These are phyloP conservation scores for Hymenoscyphus repandus DNA, from an alignment of 2,329 filamentous ascomycete genomes.

Conservation along the genomic window DNA sequence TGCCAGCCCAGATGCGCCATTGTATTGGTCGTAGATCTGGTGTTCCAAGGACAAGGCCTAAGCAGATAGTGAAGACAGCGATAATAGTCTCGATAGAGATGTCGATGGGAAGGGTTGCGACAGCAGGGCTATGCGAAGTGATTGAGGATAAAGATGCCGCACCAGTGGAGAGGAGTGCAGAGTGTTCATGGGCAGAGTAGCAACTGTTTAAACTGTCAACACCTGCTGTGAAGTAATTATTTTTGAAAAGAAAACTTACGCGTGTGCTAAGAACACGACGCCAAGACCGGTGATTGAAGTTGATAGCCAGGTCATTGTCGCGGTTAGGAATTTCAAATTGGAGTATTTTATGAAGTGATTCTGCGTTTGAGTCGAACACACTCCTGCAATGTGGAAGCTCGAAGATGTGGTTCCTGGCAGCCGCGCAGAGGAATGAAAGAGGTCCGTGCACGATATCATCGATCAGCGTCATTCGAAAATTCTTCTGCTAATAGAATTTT, in stretches of 20 bases:
- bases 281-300: slow-evolving; percentile 68
- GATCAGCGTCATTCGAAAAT: too few relatives aligned
- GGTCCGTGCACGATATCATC: too few relatives aligned
- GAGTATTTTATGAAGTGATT: background rate
- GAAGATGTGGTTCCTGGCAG: too few relatives aligned
- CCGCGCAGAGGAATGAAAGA: too few relatives aligned
- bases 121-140: slow-evolving; percentile 36
- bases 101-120: slow-evolving; percentile 65
- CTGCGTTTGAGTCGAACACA: background rate
- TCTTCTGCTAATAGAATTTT: too few relatives aligned
- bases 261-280: slow-evolving; percentile 74
- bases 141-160: slow-evolving; percentile 43
- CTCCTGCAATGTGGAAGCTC: too few relatives aligned
- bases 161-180: slow-evolving; percentile 60
- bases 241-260: slow-evolving; percentile 52
- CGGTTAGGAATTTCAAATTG: too few relatives aligned
- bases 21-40: slow-evolving; percentile 78
- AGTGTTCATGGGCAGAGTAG: slow-evolving; percentile 94
- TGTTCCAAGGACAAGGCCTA: slow-evolving; percentile 75
- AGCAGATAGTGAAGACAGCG: slow-evolving; percentile 72
- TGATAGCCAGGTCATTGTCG: slow-evolving; percentile 65
- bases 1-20: slow-evolving; percentile 75
- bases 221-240: background rate
- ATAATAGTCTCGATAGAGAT: slow-evolving; percentile 82
- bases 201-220: slow-evolving; percentile 51